Evolutionary conservation across 2,329 filamentous ascomycete genomes (phyloP).

Genomic region (Epichloe coenophiala): DNA sequence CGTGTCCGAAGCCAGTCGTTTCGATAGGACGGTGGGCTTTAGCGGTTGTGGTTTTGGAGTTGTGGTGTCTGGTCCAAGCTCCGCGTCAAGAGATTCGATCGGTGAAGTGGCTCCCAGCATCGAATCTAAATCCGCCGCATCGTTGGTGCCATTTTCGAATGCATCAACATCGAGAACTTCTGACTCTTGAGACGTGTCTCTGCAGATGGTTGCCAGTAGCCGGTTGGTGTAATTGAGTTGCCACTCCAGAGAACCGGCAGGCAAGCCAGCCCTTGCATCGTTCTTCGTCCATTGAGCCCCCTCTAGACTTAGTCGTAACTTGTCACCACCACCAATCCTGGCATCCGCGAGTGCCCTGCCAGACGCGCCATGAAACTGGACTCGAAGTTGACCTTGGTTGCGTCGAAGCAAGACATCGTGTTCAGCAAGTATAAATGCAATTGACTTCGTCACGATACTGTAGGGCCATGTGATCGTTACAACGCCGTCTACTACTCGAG

Average conservation of each 20-base stretch:
- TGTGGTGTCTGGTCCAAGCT: not conserved
- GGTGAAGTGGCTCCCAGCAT: not conserved
- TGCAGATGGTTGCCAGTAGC: conserved; percentile 29
- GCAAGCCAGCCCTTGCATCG: conserved; percentile 30
- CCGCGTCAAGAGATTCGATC: not conserved
- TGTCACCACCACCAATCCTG: conserved; percentile 66
- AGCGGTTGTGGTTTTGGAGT: conserved; percentile 4
- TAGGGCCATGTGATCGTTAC: conserved; percentile 88
- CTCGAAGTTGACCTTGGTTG: conserved; percentile 65
- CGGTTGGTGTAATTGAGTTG: conserved; percentile 41
- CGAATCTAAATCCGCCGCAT: not conserved
- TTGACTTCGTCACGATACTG: conserved; percentile 58
- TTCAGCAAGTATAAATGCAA: conserved; percentile 73
- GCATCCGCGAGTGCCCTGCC: conserved; percentile 56
- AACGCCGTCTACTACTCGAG: conserved; percentile 48
- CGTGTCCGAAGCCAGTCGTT: conserved; percentile 20
- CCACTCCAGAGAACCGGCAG: conserved; percentile 41
- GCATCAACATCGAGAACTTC: conserved; percentile 39
- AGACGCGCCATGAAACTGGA: conserved; percentile 57
- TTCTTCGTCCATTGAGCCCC: conserved; percentile 54
- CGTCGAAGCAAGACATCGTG: conserved; percentile 70
- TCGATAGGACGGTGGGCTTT: conserved; percentile 13
- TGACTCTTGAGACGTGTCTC: conserved; percentile 31
- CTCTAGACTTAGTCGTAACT: conserved; percentile 53
- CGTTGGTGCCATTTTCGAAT: conserved; percentile 9